Conservation (phyloP, 139 green algal species). For the Chlorella vulgaris region DNA sequence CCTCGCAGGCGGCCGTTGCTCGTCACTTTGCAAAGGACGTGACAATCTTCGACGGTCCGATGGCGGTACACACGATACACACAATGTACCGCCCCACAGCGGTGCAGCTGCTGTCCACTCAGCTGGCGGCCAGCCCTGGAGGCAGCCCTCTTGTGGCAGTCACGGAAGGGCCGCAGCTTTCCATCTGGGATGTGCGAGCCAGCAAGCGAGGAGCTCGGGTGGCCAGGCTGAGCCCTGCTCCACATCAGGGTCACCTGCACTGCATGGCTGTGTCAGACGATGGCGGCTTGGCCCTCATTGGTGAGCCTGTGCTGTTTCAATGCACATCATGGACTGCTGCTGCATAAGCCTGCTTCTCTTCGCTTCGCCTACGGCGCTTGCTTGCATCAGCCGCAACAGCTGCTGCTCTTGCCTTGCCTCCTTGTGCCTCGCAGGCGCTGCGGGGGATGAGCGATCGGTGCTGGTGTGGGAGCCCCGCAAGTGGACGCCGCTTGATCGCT, state of each 20-base stretch:
- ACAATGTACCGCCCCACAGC: slow-evolving; percentile 40
- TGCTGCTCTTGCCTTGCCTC: background rate
- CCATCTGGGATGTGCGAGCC: slow-evolving; percentile 43
- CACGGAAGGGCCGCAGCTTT: slow-evolving; percentile 38
- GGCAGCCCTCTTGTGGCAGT: slow-evolving; percentile 40
- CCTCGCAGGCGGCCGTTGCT: slow-evolving; percentile 33
- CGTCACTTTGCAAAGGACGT: slow-evolving; percentile 44
- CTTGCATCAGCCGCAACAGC: too few species aligned
- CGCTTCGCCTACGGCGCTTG: too few species aligned
- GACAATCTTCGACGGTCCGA: slow-evolving; percentile 39
- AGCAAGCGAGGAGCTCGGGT: slow-evolving; percentile 22
- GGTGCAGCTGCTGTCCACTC: slow-evolving; percentile 41
- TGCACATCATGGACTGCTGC: too few species aligned
- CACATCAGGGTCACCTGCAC: slow-evolving; percentile 36
- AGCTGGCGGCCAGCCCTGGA: slow-evolving; percentile 7
- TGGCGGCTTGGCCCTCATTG: slow-evolving; percentile 22
- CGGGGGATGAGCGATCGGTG: slow-evolving; percentile 37
- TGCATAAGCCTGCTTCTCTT: too few species aligned
- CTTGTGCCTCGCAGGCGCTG: slow-evolving; percentile 1
- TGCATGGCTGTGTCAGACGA: slow-evolving; percentile 14
- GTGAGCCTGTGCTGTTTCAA: too few species aligned
- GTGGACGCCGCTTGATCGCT: slow-evolving; percentile 41
- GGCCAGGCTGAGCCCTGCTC: slow-evolving; percentile 20
- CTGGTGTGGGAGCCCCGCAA: slow-evolving; percentile 45
- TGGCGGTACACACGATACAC: slow-evolving; percentile 37